A percentile compares a stretch with the other conserved stretches of the same genome.
Conservation (phyloP, 768 basidiomycete genomes). For the Auricularia heimuer region DNA sequence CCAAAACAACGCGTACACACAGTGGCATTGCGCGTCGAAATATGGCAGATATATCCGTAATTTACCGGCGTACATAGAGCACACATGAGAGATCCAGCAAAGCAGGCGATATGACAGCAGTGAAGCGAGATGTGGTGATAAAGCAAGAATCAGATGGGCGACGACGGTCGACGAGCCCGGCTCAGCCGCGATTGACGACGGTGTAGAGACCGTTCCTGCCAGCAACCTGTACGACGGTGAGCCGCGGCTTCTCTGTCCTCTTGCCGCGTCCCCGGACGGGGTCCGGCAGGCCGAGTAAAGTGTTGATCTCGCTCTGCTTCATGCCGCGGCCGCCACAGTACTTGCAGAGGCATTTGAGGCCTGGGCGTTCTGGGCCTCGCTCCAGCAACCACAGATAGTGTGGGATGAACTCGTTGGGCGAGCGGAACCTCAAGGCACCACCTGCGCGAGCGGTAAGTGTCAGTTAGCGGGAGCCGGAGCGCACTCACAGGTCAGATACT, state of each 20-base stretch:
- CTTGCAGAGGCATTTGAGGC: not conserved
- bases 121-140: not conserved
- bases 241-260: not conserved
- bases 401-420: not conserved
- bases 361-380: not conserved
- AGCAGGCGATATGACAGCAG: too few species aligned
- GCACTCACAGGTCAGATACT: not conserved
- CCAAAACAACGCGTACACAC: too few species aligned
- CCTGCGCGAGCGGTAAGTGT: not conserved
- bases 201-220: not conserved
- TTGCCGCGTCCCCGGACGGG: not conserved
- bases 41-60: too few species aligned
- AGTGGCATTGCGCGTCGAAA: too few species aligned
- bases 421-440: not conserved
- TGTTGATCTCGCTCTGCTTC: slow-evolving; percentile 2
- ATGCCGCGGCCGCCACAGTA: not conserved
- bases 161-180: too few species aligned
- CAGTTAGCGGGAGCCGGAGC: not conserved
- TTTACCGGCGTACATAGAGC: too few species aligned
- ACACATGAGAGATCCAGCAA: too few species aligned
- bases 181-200: not conserved
- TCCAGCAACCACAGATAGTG: slow-evolving; percentile 1
- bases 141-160: not conserved
- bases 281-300: not conserved
- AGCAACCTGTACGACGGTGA: not conserved